Evolutionary conservation across 2,329 filamentous ascomycete species (phyloP), one percentile per base, ranked within the genome.

Genomic region (Talaromyces marneffei): DNA sequence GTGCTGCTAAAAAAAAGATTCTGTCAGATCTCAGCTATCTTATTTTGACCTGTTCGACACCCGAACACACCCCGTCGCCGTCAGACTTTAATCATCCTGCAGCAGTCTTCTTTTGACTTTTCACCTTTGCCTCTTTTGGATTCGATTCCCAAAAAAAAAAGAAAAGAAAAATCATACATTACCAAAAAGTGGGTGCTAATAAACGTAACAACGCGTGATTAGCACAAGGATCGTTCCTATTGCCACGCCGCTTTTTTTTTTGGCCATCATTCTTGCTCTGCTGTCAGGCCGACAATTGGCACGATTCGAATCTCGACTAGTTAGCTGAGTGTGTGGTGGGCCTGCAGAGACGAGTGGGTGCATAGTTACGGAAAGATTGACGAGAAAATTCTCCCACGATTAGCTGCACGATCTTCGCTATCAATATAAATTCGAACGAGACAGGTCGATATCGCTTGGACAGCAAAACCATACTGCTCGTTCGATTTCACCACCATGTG

Each of bases 401-500:
- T 33, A 23, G 14, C 27, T 31, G 46, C 46, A 52, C n/a, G 3
- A 23, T 14, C 27, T 33, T 6, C 20, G n/a, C 20, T 48, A 6
- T 25, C 20, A 25, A 29, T 48, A 48, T 48, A 48, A 48, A 48
- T 48, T 27, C 7, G n/a, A 9, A 10, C 39, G 39, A 12, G 8
- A 23, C 39, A 5, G 39, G 39, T 23, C 4, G 39, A 42, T 10
- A 20, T 42, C n/a, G 20, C 10, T 10, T 20, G 8, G 10, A 10
- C n/a, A 20, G 23, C 42, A 14, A 27, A 6, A 46, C 1, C 14
- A 25, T 33, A 23, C 31, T 39, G 5, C 16, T 39, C 23, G 10
- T 35, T 33, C 12, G 6, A 54, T 7, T 54, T n/a, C 57, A 53
- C n/a, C 52, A 69, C 56, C 66, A 74, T 75, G 74, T 73, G 73